Percentiles rank a stretch among this genome's conserved stretches.
These are phyloP conservation scores for Cryptosporidium meleagridis DNA, from an alignment of 169 alveolate genomes.

Conservation along the genomic window DNA sequence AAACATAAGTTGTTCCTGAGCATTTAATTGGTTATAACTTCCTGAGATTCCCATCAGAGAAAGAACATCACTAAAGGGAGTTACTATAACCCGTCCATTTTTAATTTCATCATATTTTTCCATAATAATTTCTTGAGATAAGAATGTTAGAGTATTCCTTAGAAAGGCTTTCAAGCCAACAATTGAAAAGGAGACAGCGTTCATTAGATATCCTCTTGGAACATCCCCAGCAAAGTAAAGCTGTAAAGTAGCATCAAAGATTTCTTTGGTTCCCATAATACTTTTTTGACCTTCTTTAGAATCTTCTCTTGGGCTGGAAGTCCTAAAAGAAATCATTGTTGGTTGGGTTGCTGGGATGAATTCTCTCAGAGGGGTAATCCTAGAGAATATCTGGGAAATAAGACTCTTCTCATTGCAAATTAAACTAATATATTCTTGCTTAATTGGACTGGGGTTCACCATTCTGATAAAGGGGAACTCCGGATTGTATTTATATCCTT, in stretches of 20 bases:
- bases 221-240: constrained; percentile 63
- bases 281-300: constrained; percentile 1
- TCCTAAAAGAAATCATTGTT: constrained; percentile 17
- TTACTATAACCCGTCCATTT: neutral
- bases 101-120: constrained; percentile 28
- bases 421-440: neutral
- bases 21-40: neutral
- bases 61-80: constrained; percentile 46
- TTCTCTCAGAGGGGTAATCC: constrained; percentile 51
- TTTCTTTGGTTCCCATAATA: constrained; percentile 20
- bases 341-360: constrained; percentile 25
- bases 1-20: constrained; percentile 45
- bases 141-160: constrained; percentile 44
- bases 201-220: constrained; percentile 68
- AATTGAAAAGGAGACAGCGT: constrained; percentile 59
- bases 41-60: constrained; percentile 61
- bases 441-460: constrained; percentile 10
- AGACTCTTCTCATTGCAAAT: constrained; percentile 36
- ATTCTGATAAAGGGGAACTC: constrained; percentile 21
- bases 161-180: constrained; percentile 58
- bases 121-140: constrained; percentile 55
- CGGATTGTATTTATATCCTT: neutral
- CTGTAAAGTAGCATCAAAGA: constrained; percentile 49
- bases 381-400: constrained; percentile 1
- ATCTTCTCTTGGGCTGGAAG: neutral